Conservation (phyloP, 305 asterid species). For the Stenogyne calaminthoides region DNA sequence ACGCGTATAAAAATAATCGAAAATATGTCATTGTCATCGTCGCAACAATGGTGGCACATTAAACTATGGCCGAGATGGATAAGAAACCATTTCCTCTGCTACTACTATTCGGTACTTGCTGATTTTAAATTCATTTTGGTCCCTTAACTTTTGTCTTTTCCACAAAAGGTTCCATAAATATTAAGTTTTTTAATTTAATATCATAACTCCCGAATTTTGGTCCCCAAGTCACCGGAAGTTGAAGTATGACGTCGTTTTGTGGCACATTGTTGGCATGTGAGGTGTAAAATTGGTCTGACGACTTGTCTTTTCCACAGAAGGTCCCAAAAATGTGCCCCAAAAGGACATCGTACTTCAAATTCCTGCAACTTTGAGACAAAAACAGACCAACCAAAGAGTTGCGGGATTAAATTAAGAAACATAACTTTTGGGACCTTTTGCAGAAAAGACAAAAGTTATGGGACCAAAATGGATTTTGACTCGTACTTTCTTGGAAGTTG, state of each 20-base stretch:
- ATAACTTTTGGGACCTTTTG: not conserved
- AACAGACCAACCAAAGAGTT: not conserved
- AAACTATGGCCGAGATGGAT: not conserved
- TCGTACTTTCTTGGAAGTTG: not conserved
- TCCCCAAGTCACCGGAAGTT: not conserved
- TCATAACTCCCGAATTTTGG: not conserved
- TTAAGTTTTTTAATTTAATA: no score
- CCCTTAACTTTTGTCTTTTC: not conserved
- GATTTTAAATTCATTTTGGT: not conserved
- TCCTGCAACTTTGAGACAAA: no score
- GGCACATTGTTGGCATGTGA: not conserved
- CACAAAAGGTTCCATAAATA: no score
- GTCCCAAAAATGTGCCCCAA: not conserved
- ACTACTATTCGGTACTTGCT: not conserved
- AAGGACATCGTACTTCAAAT: no score
- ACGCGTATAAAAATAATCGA: no score
- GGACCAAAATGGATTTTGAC: not conserved
- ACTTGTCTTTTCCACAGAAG: not conserved
- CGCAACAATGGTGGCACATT: not conserved
- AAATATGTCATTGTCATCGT: no score
- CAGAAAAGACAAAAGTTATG: not conserved
- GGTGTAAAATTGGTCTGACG: not conserved
- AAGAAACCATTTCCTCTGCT: not conserved
- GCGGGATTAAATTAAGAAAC: not conserved
- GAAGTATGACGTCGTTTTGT: not conserved